Evolutionary conservation across 768 basidiomycete genomes (phyloP), one percentile per base, ranked within the genome.

Genomic region (Xerocomellus amylosporus): DNA sequence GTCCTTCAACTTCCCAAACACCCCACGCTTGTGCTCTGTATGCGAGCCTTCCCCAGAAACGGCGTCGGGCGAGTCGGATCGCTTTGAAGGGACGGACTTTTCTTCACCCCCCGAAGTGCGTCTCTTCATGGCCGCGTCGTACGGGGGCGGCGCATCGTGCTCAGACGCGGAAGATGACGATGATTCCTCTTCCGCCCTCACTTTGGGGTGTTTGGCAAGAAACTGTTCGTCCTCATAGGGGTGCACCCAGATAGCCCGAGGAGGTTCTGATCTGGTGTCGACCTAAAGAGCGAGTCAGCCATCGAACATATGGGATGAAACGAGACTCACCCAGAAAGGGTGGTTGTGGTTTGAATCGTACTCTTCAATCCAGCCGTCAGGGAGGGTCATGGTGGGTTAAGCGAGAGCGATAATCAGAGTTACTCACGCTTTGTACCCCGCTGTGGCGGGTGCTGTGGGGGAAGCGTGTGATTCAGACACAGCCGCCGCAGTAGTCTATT

Each of bases 201-300:
- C 57, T 5, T 81, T 77, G 8, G 84, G 81, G 56, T 86, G 79
- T 43, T 80, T 77, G 5, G 55, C 60, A n/a, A 87, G 74, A 67
- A 78, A 88, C 48, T 81, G 75, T 43, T 84, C 80, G 64, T 88
- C 86, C 52, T 88, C 84, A 54, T 81, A 81, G 2, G 88, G 87
- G 63, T 90, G 87, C 1, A 76, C 75, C 88, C 87, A 90, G 61
- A 83, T 88, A 0, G 82, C 76, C 0, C 87, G 79, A 1, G 85
- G 81, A 8, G 88, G 87, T 8, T 67, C 73, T 1, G 82, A 79
- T 53, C 70, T 74, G 0, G 86, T 88, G 56, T 90, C 85, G 17
- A 88, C 83, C 84, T 87, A 44, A 42, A 13, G 10, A 20, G 15
- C 28, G n/a, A 19, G 17, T 34, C 42, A 39, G 40, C 6, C 9